Evolutionary conservation across 202 grass and related monocot genomes (phyloP).

Genomic region (Carex sylvatica): DNA sequence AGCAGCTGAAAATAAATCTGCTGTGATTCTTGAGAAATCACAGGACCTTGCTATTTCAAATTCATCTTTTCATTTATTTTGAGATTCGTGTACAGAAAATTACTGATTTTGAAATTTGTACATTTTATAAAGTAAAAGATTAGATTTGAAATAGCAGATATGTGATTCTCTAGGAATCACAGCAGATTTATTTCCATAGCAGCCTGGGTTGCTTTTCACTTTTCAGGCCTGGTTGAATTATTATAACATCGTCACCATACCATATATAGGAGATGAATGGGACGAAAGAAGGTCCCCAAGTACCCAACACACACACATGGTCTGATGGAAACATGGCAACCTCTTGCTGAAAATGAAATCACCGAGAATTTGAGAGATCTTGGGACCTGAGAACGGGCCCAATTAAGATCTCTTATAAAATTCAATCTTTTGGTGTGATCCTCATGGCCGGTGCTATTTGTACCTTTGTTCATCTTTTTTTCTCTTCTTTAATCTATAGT

Average conservation of each 20-base stretch:
- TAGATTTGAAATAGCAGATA: too few species aligned
- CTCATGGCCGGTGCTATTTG: background rate
- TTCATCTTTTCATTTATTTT: too few species aligned
- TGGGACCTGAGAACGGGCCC: constrained; percentile 19
- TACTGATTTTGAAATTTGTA: too few species aligned
- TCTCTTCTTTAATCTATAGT: too few species aligned
- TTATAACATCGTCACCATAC: background rate
- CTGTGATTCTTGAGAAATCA: too few species aligned
- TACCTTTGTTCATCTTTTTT: background rate
- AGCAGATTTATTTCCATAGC: too few species aligned
- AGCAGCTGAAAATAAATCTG: too few species aligned
- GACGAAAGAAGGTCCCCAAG: background rate
- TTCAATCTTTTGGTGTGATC: background rate
- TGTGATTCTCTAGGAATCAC: too few species aligned
- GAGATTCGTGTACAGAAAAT: too few species aligned
- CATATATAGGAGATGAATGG: background rate
- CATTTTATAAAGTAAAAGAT: too few species aligned
- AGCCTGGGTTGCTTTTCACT: too few species aligned
- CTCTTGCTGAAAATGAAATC: background rate
- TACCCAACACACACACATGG: background rate
- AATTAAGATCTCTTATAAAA: constrained; percentile 11
- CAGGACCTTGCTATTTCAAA: too few species aligned
- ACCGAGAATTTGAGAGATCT: background rate
- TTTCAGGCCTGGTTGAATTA: background rate
- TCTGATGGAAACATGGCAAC: constrained; percentile 14